Evolutionary conservation across 2,329 filamentous ascomycete genomes (phyloP).

Genomic region (Podosphaera xanthii): DNA sequence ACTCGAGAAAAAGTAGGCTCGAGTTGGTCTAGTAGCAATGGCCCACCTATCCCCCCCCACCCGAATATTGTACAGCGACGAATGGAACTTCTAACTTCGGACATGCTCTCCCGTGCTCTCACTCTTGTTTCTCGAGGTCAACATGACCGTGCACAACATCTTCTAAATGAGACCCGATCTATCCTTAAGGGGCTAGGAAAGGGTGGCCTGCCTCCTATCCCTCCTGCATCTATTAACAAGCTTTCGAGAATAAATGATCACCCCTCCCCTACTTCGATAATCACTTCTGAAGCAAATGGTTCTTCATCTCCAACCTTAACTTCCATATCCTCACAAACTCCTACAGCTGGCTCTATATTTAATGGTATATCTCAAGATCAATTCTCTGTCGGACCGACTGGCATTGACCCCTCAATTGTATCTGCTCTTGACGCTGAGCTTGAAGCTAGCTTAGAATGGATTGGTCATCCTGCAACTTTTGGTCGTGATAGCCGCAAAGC

Average conservation of each 20-base stretch:
- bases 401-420: slow-evolving; percentile 69
- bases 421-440: slow-evolving; percentile 76
- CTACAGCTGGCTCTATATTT: slow-evolving; percentile 19
- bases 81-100: slow-evolving; percentile 92
- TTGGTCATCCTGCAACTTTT: slow-evolving; percentile 88
- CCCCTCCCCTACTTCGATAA: slow-evolving; percentile 11
- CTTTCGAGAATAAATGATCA: slow-evolving; percentile 7
- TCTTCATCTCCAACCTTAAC: slow-evolving; percentile 23
- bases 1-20: slow-evolving; percentile 34
- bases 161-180: slow-evolving; percentile 78
- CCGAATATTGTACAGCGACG: slow-evolving; percentile 85
- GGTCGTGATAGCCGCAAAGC: slow-evolving; percentile 84
- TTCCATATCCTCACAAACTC: slow-evolving; percentile 7
- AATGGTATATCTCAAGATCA: slow-evolving; percentile 28
- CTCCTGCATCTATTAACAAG: slow-evolving; percentile 28
- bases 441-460: slow-evolving; percentile 84
- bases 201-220: slow-evolving; percentile 75
- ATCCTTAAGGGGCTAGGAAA: slow-evolving; percentile 93
- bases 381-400: slow-evolving; percentile 28
- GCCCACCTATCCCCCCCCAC: slow-evolving; percentile 79
- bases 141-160: slow-evolving; percentile 78
- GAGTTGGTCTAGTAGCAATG: slow-evolving; percentile 29
- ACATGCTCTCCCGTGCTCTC: slow-evolving; percentile 85
- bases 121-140: slow-evolving; percentile 79
- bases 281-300: slow-evolving; percentile 17